Evolutionary conservation across 768 basidiomycete genomes (phyloP), one percentile per base, ranked within the genome.

Genomic region (Suillus clintonianus): DNA sequence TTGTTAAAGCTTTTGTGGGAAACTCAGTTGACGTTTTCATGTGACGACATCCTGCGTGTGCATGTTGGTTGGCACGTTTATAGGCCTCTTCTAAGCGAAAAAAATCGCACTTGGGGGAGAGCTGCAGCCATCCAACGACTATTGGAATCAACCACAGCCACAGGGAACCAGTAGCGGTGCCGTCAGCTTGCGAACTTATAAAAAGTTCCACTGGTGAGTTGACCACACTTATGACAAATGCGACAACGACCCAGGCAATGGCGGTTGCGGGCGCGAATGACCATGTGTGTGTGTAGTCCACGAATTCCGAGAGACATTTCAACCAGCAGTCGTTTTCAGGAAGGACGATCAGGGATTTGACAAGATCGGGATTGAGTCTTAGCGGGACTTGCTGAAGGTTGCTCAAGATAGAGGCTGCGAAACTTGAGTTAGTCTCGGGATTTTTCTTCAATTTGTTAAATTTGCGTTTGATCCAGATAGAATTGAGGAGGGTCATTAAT

Each of bases 401-500:
- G 62, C 68, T 74, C 42, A 81, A 69, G 14, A 76, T 67, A 3
- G 70, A 65, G 10, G 72, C 71, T 0, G 78, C 78, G 57, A 11
- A 32, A 47, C 2, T 0, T 24, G 22, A 24, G 14, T 47, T 70
- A n/a, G n/a, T n/a, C n/a, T n/a, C n/a, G 1, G 72, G 72, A 57
- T 79, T 78, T 1, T 62, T 63, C 42, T 75, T 70, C 1, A 65
- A 63, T 13, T 73, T 58, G 22, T 5, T 11, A 63, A 78, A 78
- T 0, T 70, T 72, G 30, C 68, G 71, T 4, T 76, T 71, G 61
- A 82, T 70, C 81, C 81, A 84, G 32, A 78, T 72, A 14, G 73
- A 67, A 62, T 82, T 83, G 15, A 83, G 74, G 7, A 80, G 74
- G 14, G 82, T 81, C 19, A 84, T 24, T 17, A 66, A 75, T 7